Base-by-base conservation (phyloP, 2,329 filamentous ascomycete species). In the Venturia pyrina region DNA sequence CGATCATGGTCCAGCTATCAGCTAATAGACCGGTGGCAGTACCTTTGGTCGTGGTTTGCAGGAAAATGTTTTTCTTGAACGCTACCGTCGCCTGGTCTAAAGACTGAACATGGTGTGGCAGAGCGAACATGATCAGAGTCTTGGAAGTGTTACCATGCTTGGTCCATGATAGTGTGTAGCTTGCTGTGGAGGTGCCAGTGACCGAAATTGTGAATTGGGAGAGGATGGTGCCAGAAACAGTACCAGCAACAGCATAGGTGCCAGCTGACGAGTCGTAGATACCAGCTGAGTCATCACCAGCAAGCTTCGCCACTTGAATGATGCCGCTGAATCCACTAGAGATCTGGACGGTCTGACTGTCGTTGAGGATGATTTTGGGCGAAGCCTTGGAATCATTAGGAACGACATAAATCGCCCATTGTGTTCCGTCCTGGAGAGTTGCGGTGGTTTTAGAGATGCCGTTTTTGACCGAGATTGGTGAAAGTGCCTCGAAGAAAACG, bases 41-140 rank as follows among this genome's bases (percentile, higher is more conserved):
- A 13, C 95, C 95, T 77, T 97, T 98, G 24, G 91, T 96, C 0
- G 91, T 89, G 0, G 91, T 93, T 66, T 88, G 85, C 64, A 98
- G 78, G 68, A 84, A 80, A 1, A 95, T 74, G 15, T 77, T 5
- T 78, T 74, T 2, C 79, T 84, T 48, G 79, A 72, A 8, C 80
- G 79, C 77, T 13, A 77, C 78, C 10, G 85, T 85, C 0, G 76
- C 76, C 0, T 75, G 70, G 69, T 91, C 85, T 67, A 98, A 93
- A 0, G 90, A 91, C 41, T 86, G 79, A 3, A 91, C 74, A 70
- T 98, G 95, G 75, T 98, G 95, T 28, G 93, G 91, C 61, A 99
- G 79, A 19, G 90, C 90, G 74, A 89, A 97, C 87, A 96, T 95
- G 69, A 95, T 80, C 69, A 95, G 80, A 28, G 96, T 79, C 3